phyloP scores from a whole-genome alignment of 2,329 filamentous ascomycete genomes.

The Zymoseptoria passerinii region DNA sequence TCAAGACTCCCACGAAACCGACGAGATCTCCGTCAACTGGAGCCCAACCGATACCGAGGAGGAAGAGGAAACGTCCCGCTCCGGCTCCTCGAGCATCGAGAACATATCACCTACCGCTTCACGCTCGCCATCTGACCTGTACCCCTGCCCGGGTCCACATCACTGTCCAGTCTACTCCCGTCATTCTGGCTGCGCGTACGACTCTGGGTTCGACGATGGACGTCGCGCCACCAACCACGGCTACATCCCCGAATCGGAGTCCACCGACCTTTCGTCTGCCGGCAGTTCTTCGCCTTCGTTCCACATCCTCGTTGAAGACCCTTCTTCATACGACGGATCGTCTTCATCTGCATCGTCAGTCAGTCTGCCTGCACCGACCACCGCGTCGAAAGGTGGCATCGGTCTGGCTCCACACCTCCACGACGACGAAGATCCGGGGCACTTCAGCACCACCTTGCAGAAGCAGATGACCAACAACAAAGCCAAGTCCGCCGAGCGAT shows the following conservation, averaged over 20 bases:
- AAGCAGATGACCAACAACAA: slow-evolving; percentile 12
- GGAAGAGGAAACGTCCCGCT: slow-evolving; percentile 5
- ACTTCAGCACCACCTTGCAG: slow-evolving; percentile 12
- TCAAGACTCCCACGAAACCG: slow-evolving; percentile 13
- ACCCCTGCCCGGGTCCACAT: slow-evolving; percentile 22
- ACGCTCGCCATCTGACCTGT: slow-evolving; percentile 14
- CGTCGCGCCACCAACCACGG: slow-evolving; percentile 23
- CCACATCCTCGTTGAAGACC: slow-evolving; percentile 3
- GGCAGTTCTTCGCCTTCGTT: slow-evolving; percentile 16
- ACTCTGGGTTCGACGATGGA: slow-evolving; percentile 24
- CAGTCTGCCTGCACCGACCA: slow-evolving; percentile 23
- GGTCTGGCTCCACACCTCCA: slow-evolving; percentile 2
- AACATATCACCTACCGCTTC: neutral
- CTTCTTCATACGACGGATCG: slow-evolving; percentile 20
- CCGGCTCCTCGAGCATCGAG: neutral
- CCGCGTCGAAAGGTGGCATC: slow-evolving; percentile 12
- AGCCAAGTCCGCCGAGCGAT: slow-evolving; percentile 6
- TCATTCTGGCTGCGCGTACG: slow-evolving; percentile 24
- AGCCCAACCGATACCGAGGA: slow-evolving; percentile 22
- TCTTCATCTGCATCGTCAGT: slow-evolving; percentile 26
- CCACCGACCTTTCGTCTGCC: neutral
- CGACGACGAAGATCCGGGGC: slow-evolving; percentile 5
- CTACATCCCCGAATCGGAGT: slow-evolving; percentile 10
- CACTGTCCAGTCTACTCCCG: slow-evolving; percentile 22
- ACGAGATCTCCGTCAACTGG: slow-evolving; percentile 22